Evolutionary conservation across 2,329 filamentous ascomycete species (phyloP).

Genomic region (Pseudocercospora crystallina): DNA sequence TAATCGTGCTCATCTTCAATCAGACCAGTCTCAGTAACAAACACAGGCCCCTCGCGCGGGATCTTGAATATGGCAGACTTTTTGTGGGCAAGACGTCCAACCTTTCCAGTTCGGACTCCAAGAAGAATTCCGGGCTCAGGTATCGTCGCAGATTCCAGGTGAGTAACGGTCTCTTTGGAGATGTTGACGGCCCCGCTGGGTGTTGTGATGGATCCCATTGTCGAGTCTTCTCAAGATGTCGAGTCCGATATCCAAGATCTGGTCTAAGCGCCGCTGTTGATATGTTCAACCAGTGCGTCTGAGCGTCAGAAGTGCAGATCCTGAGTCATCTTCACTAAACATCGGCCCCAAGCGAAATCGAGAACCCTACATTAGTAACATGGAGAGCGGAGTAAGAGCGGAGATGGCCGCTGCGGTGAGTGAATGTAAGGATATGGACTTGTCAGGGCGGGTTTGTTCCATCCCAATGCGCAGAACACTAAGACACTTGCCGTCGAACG

Average conservation of each 20-base stretch:
- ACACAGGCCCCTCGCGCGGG: conserved; percentile 42
- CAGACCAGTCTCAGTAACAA: conserved; percentile 50
- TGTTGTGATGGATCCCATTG: too few species aligned
- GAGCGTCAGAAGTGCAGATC: too few species aligned
- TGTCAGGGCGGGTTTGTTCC: too few species aligned
- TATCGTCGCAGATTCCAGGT: conserved; percentile 4
- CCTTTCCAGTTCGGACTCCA: conserved; percentile 18
- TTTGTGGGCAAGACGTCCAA: conserved; percentile 1
- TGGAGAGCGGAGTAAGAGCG: too few species aligned
- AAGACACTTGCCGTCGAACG: too few species aligned
- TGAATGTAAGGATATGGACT: not conserved
- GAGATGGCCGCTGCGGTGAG: not conserved
- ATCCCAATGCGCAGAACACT: too few species aligned
- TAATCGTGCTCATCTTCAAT: conserved; percentile 60
- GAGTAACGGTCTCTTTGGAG: conserved; percentile 1
- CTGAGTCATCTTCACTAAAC: too few species aligned
- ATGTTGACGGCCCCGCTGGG: conserved; percentile 1
- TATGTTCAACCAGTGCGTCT: too few species aligned
- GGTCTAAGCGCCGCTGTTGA: too few species aligned
- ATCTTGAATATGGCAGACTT: conserved; percentile 39
- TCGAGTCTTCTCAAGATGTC: too few species aligned
- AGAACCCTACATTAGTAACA: too few species aligned
- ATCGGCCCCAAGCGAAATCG: not conserved
- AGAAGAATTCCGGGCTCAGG: conserved; percentile 10
- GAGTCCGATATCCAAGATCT: too few species aligned